Percentiles rank a stretch among this genome's conserved stretches.
Evolutionary conservation across 495 filamentous ascomycete species (phyloP).

Genomic region (Hyaloscypha bicolor): DNA sequence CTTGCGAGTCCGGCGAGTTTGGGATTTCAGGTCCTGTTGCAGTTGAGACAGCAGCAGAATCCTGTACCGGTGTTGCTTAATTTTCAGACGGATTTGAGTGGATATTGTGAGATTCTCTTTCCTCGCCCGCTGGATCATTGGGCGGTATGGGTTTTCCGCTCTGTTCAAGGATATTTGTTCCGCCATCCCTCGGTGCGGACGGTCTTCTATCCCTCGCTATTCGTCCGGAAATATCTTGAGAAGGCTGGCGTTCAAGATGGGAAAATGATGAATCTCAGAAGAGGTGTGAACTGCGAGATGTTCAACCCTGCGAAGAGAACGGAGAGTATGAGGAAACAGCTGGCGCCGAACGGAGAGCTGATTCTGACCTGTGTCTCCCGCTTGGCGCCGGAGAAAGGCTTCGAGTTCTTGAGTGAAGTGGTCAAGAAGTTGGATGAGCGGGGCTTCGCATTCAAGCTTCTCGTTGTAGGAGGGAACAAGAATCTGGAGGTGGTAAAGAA

Average conservation of each 20-base stretch:
- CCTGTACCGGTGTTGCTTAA: slow-evolving; percentile 58
- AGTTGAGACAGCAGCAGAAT: slow-evolving; percentile 52
- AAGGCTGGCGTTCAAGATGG: slow-evolving; percentile 47
- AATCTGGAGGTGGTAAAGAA: slow-evolving; percentile 58
- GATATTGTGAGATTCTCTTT: slow-evolving; percentile 64
- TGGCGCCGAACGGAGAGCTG: slow-evolving; percentile 59
- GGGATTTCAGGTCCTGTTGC: slow-evolving; percentile 64
- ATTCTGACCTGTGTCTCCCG: slow-evolving; percentile 62
- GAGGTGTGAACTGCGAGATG: slow-evolving; percentile 60
- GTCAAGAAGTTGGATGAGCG: slow-evolving; percentile 49
- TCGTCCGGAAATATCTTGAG: slow-evolving; percentile 57
- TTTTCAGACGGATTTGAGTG: slow-evolving; percentile 66
- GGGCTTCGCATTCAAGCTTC: slow-evolving; percentile 58
- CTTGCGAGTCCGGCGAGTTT: slow-evolving; percentile 64
- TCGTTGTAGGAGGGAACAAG: slow-evolving; percentile 64
- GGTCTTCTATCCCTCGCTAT: slow-evolving; percentile 63
- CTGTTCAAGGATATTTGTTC: slow-evolving; percentile 62
- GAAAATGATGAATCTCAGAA: slow-evolving; percentile 55
- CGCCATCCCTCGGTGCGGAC: slow-evolving; percentile 55
- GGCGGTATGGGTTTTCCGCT: slow-evolving; percentile 55
- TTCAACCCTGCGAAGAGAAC: slow-evolving; percentile 55
- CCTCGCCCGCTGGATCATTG: slow-evolving; percentile 55
- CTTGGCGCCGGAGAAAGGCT: slow-evolving; percentile 66
- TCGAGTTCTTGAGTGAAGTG: slow-evolving; percentile 59
- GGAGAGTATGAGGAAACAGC: slow-evolving; percentile 45